phyloP scores from a whole-genome alignment of 1,284 basidiomycete species.

The Cerrena zonata region DNA sequence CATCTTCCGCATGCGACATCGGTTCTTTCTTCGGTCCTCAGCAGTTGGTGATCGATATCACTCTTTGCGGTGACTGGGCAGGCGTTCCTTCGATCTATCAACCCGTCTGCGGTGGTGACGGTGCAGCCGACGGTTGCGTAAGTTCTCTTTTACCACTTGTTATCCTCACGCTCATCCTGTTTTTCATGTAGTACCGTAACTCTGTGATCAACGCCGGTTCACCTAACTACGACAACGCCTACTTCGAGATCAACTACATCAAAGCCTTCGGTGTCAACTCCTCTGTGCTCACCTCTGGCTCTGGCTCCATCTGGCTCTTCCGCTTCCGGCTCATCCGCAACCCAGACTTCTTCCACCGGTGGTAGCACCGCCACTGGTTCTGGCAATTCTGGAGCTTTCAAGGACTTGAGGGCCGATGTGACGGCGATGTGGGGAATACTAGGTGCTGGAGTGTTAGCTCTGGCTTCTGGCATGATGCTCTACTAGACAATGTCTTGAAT shows the following conservation, averaged over 20 bases:
- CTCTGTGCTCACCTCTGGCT: constrained; percentile 12
- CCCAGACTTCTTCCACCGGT: neutral
- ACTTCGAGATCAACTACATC: constrained; percentile 49
- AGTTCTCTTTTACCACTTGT: constrained; percentile 2
- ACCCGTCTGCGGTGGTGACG: constrained; percentile 34
- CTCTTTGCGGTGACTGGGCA: constrained; percentile 49
- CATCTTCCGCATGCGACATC: constrained; percentile 43
- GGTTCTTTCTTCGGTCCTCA: constrained; percentile 48
- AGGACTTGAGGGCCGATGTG: neutral
- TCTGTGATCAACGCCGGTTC: constrained; percentile 44
- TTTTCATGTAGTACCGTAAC: constrained; percentile 9
- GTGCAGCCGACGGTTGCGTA: constrained; percentile 22
- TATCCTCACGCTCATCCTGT: neutral
- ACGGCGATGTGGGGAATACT: neutral
- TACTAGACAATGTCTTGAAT: too few relatives aligned
- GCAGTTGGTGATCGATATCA: constrained; percentile 40
- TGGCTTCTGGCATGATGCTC: neutral
- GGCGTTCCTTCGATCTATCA: constrained; percentile 10
- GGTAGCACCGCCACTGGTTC: neutral
- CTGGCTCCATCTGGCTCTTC: neutral
- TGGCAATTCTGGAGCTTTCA: neutral
- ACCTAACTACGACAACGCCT: constrained; percentile 44
- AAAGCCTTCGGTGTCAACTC: constrained; percentile 35
- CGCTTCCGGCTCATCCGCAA: neutral
- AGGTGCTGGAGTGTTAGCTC: constrained; percentile 1